Evolutionary conservation across 495 filamentous ascomycete genomes (phyloP).

Genomic region (Xanthoparmelia taractica): DNA sequence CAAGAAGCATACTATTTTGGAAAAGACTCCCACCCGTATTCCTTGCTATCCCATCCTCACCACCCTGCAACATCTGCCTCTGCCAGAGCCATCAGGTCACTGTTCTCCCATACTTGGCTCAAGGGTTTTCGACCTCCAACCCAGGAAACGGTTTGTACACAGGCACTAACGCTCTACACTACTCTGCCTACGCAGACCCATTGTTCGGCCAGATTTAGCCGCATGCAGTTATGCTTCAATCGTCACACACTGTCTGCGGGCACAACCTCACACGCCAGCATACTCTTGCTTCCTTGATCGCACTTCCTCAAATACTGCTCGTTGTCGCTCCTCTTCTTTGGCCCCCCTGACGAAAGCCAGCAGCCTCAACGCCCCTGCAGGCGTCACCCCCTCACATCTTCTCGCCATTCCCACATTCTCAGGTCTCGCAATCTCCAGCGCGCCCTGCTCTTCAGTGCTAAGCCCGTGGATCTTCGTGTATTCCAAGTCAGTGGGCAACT

Average conservation of each 20-base stretch:
- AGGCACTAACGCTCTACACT: no score
- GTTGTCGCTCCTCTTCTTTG: constrained; percentile 17
- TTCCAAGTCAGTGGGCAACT: constrained; percentile 67
- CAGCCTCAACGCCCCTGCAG: constrained; percentile 41
- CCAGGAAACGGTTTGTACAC: no score
- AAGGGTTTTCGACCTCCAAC: no score
- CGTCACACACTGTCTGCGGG: not conserved
- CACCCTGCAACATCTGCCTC: no score
- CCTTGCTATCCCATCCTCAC: no score
- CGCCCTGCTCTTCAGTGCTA: constrained; percentile 65
- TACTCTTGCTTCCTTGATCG: constrained; percentile 20
- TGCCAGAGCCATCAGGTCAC: no score
- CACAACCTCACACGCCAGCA: constrained; percentile 18
- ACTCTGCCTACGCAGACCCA: no score
- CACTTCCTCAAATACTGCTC: constrained; percentile 16
- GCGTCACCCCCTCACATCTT: constrained; percentile 71
- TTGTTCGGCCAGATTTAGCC: not conserved
- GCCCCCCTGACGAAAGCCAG: constrained; percentile 37
- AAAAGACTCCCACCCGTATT: no score
- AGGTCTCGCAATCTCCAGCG: constrained; percentile 62
- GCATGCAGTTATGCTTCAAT: not conserved
- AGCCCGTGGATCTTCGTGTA: constrained; percentile 66
- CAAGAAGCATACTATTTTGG: no score
- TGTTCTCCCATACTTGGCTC: no score
- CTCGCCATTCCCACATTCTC: constrained; percentile 83